Conservation (phyloP, 768 basidiomycete species). For the Termitomyces sp. region DNA sequence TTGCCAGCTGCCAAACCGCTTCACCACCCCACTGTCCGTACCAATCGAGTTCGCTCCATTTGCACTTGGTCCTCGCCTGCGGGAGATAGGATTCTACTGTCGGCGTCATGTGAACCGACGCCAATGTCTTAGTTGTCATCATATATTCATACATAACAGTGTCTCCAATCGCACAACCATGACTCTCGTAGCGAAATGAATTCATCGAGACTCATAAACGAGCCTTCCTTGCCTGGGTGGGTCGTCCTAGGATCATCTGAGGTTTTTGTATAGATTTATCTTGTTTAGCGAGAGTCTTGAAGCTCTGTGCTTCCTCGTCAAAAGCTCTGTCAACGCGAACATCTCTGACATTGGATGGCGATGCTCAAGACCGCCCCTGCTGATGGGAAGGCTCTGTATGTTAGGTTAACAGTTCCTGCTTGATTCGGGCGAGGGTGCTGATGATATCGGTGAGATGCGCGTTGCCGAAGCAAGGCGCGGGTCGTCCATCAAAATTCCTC, state of each 20-base stretch:
- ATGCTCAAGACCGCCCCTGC: constrained; percentile 14
- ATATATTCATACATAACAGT: constrained; percentile 10
- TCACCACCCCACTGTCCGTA: constrained; percentile 31
- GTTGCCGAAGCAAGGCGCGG: constrained; percentile 19
- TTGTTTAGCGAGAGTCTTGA: constrained; percentile 16
- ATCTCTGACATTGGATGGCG: constrained; percentile 32
- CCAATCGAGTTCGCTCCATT: constrained; percentile 16
- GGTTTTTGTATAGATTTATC: constrained; percentile 19
- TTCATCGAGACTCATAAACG: constrained; percentile 12
- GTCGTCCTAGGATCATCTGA: background rate
- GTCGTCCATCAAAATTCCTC: constrained; percentile 25
- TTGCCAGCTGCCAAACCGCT: constrained; percentile 32
- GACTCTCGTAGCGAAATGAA: constrained; percentile 10
- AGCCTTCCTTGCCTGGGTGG: background rate
- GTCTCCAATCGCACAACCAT: constrained; percentile 10
- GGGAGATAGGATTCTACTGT: background rate
- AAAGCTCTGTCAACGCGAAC: constrained; percentile 19
- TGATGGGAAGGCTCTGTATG: constrained; percentile 13
- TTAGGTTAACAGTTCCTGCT: constrained; percentile 20
- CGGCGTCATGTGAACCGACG: constrained; percentile 1
- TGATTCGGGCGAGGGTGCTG: constrained; percentile 21
- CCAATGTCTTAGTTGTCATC: background rate
- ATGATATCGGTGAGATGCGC: constrained; percentile 16
- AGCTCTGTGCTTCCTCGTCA: constrained; percentile 3
- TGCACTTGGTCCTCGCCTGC: background rate